Evolutionary conservation across 1,284 basidiomycete species (phyloP), one percentile per base, ranked within the genome.

Genomic region (Marasmius fiardii): DNA sequence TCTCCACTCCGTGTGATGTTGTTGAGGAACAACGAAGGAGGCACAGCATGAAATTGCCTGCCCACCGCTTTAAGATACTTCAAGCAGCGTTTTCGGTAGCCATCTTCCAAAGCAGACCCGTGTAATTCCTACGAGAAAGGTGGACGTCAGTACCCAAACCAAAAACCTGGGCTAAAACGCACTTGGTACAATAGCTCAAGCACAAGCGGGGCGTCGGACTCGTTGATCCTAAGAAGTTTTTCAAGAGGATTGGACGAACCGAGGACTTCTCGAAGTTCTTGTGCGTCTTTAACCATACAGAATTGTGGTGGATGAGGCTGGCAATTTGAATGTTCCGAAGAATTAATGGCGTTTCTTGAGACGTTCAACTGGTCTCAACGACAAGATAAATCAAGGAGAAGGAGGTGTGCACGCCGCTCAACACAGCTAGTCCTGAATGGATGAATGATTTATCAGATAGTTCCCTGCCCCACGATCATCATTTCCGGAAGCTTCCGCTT

Each of bases 11-110:
- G 33, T 11, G 23, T 12, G 11, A 55, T 50, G 26, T 57, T 47
- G 20, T 57, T 34, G 2, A 59, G 10, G 26, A 49, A 59, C 24
- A 59, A 55, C 4, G 57, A 53, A 4, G 47, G 43, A 14, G 60
- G 60, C 6, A 61, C 31, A 1, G 58, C 49, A 3, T 53, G 26
- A 21, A 41, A 49, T 33, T 41, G 48, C 20, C 49, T 54, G 7
- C 52, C 41, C 20, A 61, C 28, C 4, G 26, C 14, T 3, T 53
- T 50, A 7, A 59, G 23, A 18, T 44, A 39, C 26, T 56, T 50
- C 31, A 60, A 26, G 43, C 59, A 60, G 12, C 34, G 44, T 12
- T 33, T 44, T 39, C 58, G 52, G 16, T 56, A 52, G 14, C 16
- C 26, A 49, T 18, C 47, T 28, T 49, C 47, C 16, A 41, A 16